Conservation (phyloP, 1,139 yeast genomes). For the Arxiozyma bovina region DNA sequence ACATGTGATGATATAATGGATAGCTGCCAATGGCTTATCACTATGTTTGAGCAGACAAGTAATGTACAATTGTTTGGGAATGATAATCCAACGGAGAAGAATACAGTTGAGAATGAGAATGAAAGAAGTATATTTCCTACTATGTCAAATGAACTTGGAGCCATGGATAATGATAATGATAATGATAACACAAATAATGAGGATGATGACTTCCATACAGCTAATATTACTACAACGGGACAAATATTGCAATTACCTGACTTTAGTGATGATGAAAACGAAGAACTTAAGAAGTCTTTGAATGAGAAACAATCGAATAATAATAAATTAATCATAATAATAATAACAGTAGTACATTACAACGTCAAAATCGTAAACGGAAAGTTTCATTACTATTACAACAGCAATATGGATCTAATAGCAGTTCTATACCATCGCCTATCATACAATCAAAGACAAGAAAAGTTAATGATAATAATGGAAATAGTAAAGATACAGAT, state of each 20-base stretch:
- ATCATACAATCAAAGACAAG: conserved; percentile 6
- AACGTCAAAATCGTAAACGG: conserved; percentile 26
- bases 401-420: conserved; percentile 29
- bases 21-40: conserved; percentile 25
- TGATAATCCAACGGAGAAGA: background rate
- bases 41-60: conserved; percentile 29
- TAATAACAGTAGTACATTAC: conserved; percentile 20
- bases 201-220: conserved; percentile 14
- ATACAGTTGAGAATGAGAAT: background rate
- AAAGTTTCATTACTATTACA: conserved; percentile 28
- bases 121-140: conserved; percentile 8
- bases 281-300: background rate
- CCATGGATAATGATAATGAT: conserved; percentile 8
- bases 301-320: background rate
- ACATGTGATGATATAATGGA: conserved; percentile 27
- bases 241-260: conserved; percentile 22
- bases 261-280: conserved; percentile 23
- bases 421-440: conserved; percentile 25
- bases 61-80: conserved; percentile 17
- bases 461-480: conserved; percentile 2
- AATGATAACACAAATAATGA: conserved; percentile 4
- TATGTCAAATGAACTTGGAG: conserved; percentile 5
- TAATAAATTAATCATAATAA: too few relatives aligned
- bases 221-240: conserved; percentile 24
- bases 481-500: background rate